Base-by-base conservation (phyloP, 257 asterid genomes). In the Solanum raphanifolium region DNA sequence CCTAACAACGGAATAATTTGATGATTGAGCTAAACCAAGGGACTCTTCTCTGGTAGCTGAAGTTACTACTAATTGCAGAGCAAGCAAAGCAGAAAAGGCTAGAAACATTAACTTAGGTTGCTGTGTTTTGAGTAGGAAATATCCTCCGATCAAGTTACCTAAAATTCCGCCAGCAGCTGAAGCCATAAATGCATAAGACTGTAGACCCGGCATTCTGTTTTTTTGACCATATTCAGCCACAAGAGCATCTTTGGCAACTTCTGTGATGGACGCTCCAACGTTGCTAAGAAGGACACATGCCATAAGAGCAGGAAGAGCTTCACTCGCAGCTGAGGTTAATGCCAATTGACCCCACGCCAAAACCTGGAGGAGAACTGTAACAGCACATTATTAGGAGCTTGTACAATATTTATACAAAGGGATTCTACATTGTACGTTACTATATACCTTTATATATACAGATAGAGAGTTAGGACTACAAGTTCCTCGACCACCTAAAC, bases 161-260 rank as follows among this genome's bases (percentile, higher is more conserved):
- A 96, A 87, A 89, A 95, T 87, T 8, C 96, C 98, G 12, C 99
- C 99, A 6, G 93, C 83, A 3, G 99, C 98, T 5, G 94, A 90
- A 62, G 98, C 98, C 95, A 94, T 96, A 66, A 90, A 87, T 11
- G 98, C 98, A n/a, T 94, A 95, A 11, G 99, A 94, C 89, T 96
- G 99, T 86, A 94, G 96, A 52, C 98, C 98, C 0, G 87, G 86
- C 41, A 92, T 85, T 88, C 90, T 91, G 88, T 95, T 90, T 29
- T 83, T 89, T 66, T 94, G 94, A 62, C 98, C 99, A 60, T 94
- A 96, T 87, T 95, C 98, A 1, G 96, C 95, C 48, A 95, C 90
- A 31, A 96, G 97, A 48, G 98, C 99, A 87, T 96, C 99, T 87
- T 92, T 93, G 23, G 98, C 94, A 79, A 96, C 98, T 92, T 96